phyloP scores from a whole-genome alignment of 2,329 filamentous ascomycete genomes.

The Harringtonia lauricola region DNA sequence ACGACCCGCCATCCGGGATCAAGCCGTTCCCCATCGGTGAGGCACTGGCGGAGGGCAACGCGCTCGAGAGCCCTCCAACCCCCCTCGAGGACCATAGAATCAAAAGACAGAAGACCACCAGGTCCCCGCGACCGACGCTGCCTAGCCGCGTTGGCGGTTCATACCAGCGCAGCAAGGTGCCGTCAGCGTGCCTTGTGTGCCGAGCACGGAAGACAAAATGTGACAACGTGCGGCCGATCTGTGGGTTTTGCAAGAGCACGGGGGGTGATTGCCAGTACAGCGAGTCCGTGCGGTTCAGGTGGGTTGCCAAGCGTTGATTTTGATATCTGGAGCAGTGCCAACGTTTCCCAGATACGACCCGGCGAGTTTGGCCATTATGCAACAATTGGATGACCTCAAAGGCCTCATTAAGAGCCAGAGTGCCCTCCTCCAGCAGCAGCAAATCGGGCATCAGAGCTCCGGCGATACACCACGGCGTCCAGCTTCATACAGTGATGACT shows the following conservation, averaged over 20 bases:
- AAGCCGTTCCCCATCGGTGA: too few species aligned
- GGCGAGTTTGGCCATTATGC: conserved; percentile 37
- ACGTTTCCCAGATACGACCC: conserved; percentile 31
- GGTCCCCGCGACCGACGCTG: background rate
- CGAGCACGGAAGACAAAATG: conserved; percentile 30
- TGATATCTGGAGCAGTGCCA: background rate
- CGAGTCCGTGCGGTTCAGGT: conserved; percentile 24
- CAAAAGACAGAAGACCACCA: background rate
- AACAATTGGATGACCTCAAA: conserved; percentile 31
- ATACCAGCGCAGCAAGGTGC: conserved; percentile 19
- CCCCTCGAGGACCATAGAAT: background rate
- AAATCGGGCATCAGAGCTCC: too few species aligned
- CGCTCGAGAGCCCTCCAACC: conserved; percentile 20
- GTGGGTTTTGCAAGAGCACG: conserved; percentile 23
- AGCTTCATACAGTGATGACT: background rate
- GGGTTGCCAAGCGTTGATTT: background rate
- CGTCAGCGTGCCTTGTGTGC: conserved; percentile 27
- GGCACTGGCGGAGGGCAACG: too few species aligned
- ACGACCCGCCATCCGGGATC: too few species aligned
- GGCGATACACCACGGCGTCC: background rate
- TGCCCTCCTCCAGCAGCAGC: too few species aligned
- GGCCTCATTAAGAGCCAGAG: conserved; percentile 14
- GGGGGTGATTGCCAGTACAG: conserved; percentile 24
- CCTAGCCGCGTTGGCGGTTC: conserved; percentile 2
- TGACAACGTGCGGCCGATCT: conserved; percentile 25